These are phyloP conservation scores for Talaromyces sp. DNA, from an alignment of 2,329 filamentous ascomycete genomes.

Conservation along the genomic window DNA sequence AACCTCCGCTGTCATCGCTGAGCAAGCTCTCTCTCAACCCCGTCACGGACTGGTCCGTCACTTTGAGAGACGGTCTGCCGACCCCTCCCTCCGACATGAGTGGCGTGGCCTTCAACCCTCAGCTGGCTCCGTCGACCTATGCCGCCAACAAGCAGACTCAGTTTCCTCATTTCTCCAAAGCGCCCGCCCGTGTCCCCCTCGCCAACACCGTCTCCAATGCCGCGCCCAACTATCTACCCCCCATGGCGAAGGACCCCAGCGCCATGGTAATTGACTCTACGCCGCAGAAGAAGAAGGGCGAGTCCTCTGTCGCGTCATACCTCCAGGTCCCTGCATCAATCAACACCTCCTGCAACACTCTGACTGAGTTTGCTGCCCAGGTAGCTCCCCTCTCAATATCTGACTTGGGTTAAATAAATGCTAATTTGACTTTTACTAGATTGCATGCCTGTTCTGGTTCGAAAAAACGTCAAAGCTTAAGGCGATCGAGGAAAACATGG, in stretches of 20 bases:
- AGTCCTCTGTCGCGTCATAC: conserved; percentile 41
- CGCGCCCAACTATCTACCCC: conserved; percentile 7
- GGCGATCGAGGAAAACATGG: conserved; percentile 57
- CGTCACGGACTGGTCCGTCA: conserved; percentile 27
- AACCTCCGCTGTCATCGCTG: conserved; percentile 8
- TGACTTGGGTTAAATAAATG: not conserved
- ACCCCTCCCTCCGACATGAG: conserved; percentile 39
- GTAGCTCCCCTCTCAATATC: conserved; percentile 36
- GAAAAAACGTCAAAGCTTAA: conserved; percentile 76
- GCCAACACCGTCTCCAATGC: conserved; percentile 11
- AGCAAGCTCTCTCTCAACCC: conserved; percentile 9
- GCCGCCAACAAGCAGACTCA: conserved; percentile 1
- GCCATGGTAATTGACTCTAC: conserved; percentile 19
- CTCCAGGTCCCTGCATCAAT: conserved; percentile 71
- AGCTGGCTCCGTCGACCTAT: conserved; percentile 4
- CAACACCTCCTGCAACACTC: conserved; percentile 65
- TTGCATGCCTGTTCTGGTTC: conserved; percentile 97
- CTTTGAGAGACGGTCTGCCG: conserved; percentile 35
- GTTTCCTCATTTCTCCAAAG: not conserved
- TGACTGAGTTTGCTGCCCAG: conserved; percentile 79
- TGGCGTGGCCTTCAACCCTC: conserved; percentile 30
- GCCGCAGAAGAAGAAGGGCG: conserved; percentile 22
- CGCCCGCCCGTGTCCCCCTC: conserved; percentile 5
- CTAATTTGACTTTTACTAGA: conserved; percentile 48
- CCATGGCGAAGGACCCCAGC: conserved; percentile 18